These are phyloP conservation scores for Stagonosporopsis chrysanthemi DNA, from an alignment of 2,329 filamentous ascomycete species.

Conservation along the genomic window DNA sequence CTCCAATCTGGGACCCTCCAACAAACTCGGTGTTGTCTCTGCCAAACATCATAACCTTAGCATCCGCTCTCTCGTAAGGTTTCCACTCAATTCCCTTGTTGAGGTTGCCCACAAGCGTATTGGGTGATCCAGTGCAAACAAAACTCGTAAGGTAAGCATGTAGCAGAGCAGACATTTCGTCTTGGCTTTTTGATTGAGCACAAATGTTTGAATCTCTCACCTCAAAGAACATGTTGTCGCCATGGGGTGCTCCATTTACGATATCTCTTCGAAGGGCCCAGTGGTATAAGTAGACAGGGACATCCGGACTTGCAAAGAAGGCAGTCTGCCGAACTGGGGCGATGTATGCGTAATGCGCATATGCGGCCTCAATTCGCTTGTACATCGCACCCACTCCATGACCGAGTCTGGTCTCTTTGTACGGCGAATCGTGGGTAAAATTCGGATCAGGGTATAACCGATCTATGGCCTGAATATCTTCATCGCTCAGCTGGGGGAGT, in stretches of 20 bases:
- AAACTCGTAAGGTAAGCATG: not conserved
- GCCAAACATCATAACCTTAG: not conserved
- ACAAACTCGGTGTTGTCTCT: not conserved
- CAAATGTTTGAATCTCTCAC: not conserved
- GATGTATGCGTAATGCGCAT: slow-evolving; percentile 71
- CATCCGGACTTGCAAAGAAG: slow-evolving; percentile 42
- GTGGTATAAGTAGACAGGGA: not conserved
- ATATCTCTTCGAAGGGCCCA: not conserved
- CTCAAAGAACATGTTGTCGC: slow-evolving; percentile 1
- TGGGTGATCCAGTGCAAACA: not conserved
- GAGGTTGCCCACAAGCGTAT: not conserved
- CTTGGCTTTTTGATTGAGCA: not conserved
- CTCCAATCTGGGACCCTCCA: not conserved
- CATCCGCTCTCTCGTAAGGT: not conserved
- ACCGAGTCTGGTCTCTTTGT: not conserved
- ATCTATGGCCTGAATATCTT: not conserved
- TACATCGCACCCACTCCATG: slow-evolving; percentile 44
- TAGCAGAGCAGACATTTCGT: not conserved
- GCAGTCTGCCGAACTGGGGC: slow-evolving; percentile 69
- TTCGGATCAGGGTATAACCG: not conserved
- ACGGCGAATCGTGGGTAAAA: not conserved
- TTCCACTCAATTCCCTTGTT: not conserved
- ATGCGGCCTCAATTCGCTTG: slow-evolving; percentile 65
- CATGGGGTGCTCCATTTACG: not conserved
- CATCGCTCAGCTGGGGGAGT: slow-evolving; percentile 57